Percentiles rank a stretch among this genome's conserved stretches.
Conservation (phyloP, 495 filamentous ascomycete species). For the Penicillium riverlandense region DNA sequence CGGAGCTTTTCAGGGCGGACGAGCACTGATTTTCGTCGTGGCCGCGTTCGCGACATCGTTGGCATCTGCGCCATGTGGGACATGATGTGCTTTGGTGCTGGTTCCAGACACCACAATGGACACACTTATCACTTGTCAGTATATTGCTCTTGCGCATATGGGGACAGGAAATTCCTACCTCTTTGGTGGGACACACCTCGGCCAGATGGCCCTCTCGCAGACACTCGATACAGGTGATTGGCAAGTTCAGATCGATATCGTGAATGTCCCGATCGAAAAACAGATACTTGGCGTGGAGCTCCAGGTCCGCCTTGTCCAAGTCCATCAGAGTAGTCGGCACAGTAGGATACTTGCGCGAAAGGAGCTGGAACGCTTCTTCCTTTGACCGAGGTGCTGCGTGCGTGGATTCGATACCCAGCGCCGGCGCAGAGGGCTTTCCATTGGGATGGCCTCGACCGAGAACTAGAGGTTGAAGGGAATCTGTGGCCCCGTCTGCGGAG, state of each 20-base stretch:
- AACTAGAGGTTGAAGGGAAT: conserved; percentile 16
- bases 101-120: conserved; percentile 34
- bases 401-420: not conserved
- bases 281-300: conserved; percentile 31
- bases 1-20: conserved; percentile 30
- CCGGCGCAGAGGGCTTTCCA: not conserved
- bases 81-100: conserved; percentile 31
- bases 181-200: conserved; percentile 35
- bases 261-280: conserved; percentile 54
- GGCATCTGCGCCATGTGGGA: conserved; percentile 35
- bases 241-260: conserved; percentile 56
- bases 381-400: conserved; percentile 16
- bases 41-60: conserved; percentile 39
- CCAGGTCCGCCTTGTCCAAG: conserved; percentile 33
- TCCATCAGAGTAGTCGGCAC: conserved; percentile 34
- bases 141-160: not conserved
- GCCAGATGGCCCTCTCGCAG: conserved; percentile 37
- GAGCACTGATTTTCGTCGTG: conserved; percentile 31
- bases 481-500: conserved; percentile 10
- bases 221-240: conserved; percentile 47
- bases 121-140: conserved; percentile 18
- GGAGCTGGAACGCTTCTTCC: conserved; percentile 28
- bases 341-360: conserved; percentile 29
- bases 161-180: conserved; percentile 18
- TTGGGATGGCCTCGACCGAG: conserved; percentile 1